Evolutionary conservation across 306 rosid species (phyloP).

Genomic region (Malus fusca): DNA sequence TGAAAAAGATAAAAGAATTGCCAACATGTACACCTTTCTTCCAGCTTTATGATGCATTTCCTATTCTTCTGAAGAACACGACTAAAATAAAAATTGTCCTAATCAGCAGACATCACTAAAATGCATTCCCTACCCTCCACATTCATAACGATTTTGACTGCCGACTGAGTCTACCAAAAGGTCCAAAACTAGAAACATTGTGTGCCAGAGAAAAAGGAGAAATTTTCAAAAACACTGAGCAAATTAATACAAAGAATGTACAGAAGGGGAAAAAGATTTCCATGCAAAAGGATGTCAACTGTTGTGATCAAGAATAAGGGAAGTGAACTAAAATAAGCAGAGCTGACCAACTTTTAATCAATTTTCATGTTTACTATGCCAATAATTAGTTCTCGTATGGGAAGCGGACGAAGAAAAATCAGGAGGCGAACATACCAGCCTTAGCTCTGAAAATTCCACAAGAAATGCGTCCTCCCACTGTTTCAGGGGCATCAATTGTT

Average conservation of each 20-base stretch:
- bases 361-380: background rate
- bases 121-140: background rate
- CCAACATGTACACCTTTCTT: background rate
- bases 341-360: background rate
- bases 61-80: background rate
- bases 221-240: background rate
- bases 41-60: background rate
- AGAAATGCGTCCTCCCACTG: constrained; percentile 84
- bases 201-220: background rate
- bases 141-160: background rate
- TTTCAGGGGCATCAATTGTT: constrained; percentile 64
- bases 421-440: constrained; percentile 41
- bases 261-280: background rate
- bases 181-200: background rate
- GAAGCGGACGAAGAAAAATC: background rate
- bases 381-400: background rate
- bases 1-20: background rate
- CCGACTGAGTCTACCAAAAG: background rate
- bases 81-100: background rate
- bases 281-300: background rate
- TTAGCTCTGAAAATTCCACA: constrained; percentile 63
- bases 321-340: background rate
- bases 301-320: background rate
- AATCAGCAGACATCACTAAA: background rate
- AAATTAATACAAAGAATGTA: background rate